Conservation (phyloP, 2,329 filamentous ascomycete species). For the Diaporthe caulivora region DNA sequence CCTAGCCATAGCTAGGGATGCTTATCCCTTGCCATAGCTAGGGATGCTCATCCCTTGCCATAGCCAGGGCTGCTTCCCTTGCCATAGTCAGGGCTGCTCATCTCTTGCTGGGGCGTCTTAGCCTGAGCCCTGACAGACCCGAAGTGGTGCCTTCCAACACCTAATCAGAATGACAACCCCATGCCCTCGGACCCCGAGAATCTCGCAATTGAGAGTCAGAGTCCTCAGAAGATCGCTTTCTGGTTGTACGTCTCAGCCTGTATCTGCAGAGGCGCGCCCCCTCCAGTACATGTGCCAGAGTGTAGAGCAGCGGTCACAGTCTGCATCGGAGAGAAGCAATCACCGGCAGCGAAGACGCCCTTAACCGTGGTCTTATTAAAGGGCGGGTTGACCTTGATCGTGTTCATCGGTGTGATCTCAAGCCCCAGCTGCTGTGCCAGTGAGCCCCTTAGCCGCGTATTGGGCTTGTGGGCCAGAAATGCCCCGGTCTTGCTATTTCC, state of each 20-base stretch:
- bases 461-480: slow-evolving; percentile 29
- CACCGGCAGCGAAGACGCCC: slow-evolving; percentile 26
- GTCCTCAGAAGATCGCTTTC: too few species aligned
- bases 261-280: not conserved
- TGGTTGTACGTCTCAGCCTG: not conserved
- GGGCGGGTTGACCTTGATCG: slow-evolving; percentile 5
- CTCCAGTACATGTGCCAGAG: not conserved
- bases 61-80: too few species aligned
- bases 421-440: slow-evolving; percentile 24
- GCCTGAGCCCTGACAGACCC: too few species aligned
- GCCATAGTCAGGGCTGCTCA: too few species aligned
- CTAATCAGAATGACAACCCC: too few species aligned
- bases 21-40: too few species aligned
- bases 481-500: not conserved
- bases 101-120: too few species aligned
- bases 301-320: not conserved
- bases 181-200: too few species aligned
- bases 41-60: too few species aligned
- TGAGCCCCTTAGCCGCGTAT: not conserved
- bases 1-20: too few species aligned
- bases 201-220: too few species aligned
- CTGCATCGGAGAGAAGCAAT: not conserved
- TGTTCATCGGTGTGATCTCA: not conserved
- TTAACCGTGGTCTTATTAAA: not conserved
- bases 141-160: too few species aligned